Evolutionary conservation across 2,329 filamentous ascomycete genomes (phyloP), one percentile per base, ranked within the genome.

Genomic region (Cercospora sp.): DNA sequence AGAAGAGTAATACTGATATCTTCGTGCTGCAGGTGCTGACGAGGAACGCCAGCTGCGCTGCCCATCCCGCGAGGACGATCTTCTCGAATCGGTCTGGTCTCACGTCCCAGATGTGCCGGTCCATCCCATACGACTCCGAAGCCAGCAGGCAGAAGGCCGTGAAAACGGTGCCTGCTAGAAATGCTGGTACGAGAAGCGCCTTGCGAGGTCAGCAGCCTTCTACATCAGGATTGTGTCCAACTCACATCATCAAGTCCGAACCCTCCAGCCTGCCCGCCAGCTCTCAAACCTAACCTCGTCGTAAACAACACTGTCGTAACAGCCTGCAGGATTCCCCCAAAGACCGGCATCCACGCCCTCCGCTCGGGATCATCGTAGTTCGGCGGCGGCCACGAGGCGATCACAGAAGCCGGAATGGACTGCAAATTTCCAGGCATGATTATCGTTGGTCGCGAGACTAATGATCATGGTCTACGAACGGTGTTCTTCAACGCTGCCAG

Each of bases 1-100:
- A 74, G 67, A 74, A 76, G 4, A 75, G 64, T 6, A 76, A 68
- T n/a, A 76, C 67, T 9, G 73, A 74, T 62, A 69, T 69, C 60
- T 74, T 74, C 2, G 69, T 72, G 61, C 65, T 68, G 30, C 57
- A 65, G 3, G 69, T 72, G 12, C 69, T 65, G 28, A 72, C 53
- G 12, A 74, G 57, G 39, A 74, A 75, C 1, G 67, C 51, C 9
- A 74, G 26, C 55, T 74, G 67, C 2, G 66, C 45, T 8, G 69
- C 51, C 73, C 74, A 75, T 33, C 51, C 70, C 10, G 66, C 36
- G 63, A 66, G 58, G n/a, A n/a, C 57, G 18, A 63, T 67, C 55
- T 31, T 60, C 42, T 58, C 63, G 28, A 67, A 67, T n/a, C 61
- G 12, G 0, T 48, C 23, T 13, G 63, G 65, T 8, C 48, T 28